phyloP scores from a whole-genome alignment of 2,329 filamentous ascomycete species.

The Thermochaetoides dissita region DNA sequence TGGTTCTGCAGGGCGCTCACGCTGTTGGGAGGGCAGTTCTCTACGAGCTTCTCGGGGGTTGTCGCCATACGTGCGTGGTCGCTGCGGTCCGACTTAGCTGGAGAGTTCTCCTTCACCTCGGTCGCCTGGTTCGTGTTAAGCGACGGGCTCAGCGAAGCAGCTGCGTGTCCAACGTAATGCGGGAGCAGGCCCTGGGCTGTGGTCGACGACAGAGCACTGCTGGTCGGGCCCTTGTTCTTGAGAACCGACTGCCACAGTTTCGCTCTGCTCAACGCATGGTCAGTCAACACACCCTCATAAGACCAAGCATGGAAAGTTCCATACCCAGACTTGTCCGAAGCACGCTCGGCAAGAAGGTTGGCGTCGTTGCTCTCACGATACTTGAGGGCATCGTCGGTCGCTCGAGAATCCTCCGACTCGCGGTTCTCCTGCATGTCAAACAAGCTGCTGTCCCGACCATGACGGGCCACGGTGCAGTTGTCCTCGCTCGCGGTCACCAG shows the following conservation, averaged over 20 bases:
- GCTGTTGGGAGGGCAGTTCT: conserved; percentile 30
- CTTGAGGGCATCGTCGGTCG: conserved; percentile 3
- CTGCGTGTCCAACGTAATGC: conserved; percentile 37
- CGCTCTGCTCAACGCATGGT: conserved; percentile 13
- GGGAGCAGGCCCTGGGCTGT: conserved; percentile 41
- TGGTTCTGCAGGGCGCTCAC: conserved; percentile 20
- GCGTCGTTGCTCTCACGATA: conserved; percentile 10
- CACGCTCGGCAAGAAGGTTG: conserved; percentile 11
- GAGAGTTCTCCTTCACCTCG: conserved; percentile 8
- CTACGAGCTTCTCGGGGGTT: conserved; percentile 25
- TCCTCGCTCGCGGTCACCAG: conserved; percentile 9
- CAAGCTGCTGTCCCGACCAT: conserved; percentile 8
- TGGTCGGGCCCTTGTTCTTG: conserved; percentile 35
- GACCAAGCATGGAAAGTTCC: conserved; percentile 5
- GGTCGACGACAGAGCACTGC: conserved; percentile 37
- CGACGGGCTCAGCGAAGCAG: conserved; percentile 24
- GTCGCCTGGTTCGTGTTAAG: conserved; percentile 13
- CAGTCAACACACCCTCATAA: conserved; percentile 5
- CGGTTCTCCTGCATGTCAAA: conserved; percentile 16
- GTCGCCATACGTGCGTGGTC: conserved; percentile 9
- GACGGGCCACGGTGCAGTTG: conserved; percentile 7
- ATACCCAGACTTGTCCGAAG: conserved; percentile 19
- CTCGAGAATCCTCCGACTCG: conserved; percentile 9
- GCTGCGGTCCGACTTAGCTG: conserved; percentile 20
- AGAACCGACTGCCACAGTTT: conserved; percentile 37